Evolutionary conservation across 1,139 yeast genomes (phyloP), one percentile per base, ranked within the genome.

Genomic region (Sugiyamaella castrensis): DNA sequence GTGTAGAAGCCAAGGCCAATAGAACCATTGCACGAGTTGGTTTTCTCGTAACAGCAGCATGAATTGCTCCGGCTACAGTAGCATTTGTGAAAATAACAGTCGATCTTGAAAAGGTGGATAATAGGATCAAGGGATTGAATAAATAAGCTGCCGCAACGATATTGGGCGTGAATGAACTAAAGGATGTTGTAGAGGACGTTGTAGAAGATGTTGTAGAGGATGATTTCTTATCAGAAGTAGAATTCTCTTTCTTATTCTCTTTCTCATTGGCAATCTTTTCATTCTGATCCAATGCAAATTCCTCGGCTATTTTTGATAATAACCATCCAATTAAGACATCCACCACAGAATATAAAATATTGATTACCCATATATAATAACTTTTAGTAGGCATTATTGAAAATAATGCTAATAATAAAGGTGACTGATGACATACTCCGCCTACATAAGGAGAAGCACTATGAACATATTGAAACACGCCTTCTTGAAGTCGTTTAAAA

Each of bases 401-500:
- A 55, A 84, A 71, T 9, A 80, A 56, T 5, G 75, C 70, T 47
- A 87, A 75, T 37, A 87, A 62, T 31, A 91, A 64, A 1, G 96
- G 96, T 4, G 95, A 62, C 53, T 88, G 95, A 65, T 89, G 94
- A 42, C 85, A 87, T 29, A 87, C 82, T 1, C 96, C 95, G 15
- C 96, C 95, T 52, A 80, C 81, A 61, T 89, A 91, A 5, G 91
- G 80, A 51, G 83, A 76, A 43, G 84, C 73, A 11, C 75, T 75
- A 55, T 81, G 77, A n/a, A 73, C 66, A 50, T 80, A 69, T 54
- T 87, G 77, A 63, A 79, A 89, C 40, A 88, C 73, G 8, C 97
- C 96, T 65, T 92, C 98, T 61, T 79, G 73, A 43, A 94, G 59
- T n/a, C 79, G 69, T 51, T 72, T 75, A 66, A 75, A 84, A 35